Evolutionary conservation across 176 grass and related monocot species (phyloP), one percentile per base, ranked within the genome.

Genomic region (Carex cristatella): DNA sequence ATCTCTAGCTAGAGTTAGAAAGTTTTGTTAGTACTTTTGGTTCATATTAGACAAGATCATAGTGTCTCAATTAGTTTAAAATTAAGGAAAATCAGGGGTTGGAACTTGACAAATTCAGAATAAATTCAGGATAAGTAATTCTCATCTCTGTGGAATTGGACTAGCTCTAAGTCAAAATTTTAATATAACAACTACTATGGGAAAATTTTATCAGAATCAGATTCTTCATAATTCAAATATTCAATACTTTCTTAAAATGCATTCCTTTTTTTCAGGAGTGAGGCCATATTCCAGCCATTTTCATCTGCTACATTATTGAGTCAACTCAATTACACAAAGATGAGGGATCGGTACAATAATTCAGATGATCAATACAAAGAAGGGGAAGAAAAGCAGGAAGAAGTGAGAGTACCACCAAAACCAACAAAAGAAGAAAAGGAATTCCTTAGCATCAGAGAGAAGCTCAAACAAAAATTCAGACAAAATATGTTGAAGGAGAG

Each of bases 391-490:
- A 44, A 87, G 61, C 46, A 89, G 60, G 75, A 85, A 71, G 75
- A 81, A n/a, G 53, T 69, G 72, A 56, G 57, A 19, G 69, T 65
- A 74, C 55, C 84, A 30, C 84, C 78, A 51, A 86, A 86, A 13
- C 84, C 84, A 19, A 87, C 84, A 12, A 86, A 79, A 75, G 88
- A 86, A 66, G 88, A 90, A 56, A 78, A 86, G 70, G 84, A 90
- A 13, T 90, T 90, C 69, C 84, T 90, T 10, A 90, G 82, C 32
- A 49, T 61, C 14, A 86, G 84, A 77, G 84, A 86, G 60, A 42
- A 61, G 53, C 70, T 86, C 27, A 90, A 90, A 28, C 71, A 83
- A 59, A 77, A 80, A 28, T 79, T 83, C 53, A 84, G 84, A 84
- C 61, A 71, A 53, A 86, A 90, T 58, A 30, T 82, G 30, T 82